A percentile compares a stretch with the other conserved stretches of the same genome.
These are phyloP conservation scores for Vararia minispora DNA, from an alignment of 768 basidiomycete species.

Conservation along the genomic window DNA sequence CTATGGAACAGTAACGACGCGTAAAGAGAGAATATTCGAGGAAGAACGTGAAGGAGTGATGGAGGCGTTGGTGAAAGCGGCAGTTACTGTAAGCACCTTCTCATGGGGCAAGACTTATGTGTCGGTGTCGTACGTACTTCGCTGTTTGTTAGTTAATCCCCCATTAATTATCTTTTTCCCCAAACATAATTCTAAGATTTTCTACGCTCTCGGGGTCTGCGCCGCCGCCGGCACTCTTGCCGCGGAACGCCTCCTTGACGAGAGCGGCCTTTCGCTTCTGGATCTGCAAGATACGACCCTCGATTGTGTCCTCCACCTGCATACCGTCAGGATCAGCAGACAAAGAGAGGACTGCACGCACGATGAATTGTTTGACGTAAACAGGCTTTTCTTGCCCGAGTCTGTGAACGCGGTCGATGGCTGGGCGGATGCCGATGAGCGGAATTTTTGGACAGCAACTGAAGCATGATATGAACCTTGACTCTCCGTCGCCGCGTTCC, in stretches of 20 bases:
- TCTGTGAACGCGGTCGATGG: conserved; percentile 78
- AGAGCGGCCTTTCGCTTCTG: conserved; percentile 84
- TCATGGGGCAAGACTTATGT: no score
- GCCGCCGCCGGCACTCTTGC: conserved; percentile 30
- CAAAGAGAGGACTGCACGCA: conserved; percentile 22
- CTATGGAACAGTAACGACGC: no score
- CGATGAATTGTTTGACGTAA: conserved; percentile 78
- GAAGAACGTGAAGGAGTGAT: no score
- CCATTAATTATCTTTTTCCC: conserved; percentile 21
- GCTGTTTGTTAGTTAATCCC: no score
- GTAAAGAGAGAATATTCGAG: no score
- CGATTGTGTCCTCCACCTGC: conserved; percentile 65
- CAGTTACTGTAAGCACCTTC: no score
- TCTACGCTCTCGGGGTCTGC: conserved; percentile 64
- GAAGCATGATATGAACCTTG: conserved; percentile 64
- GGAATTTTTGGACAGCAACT: neutral
- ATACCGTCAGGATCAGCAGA: no score
- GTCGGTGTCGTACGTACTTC: no score
- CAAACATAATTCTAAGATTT: conserved; percentile 76
- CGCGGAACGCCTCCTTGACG: conserved; percentile 73
- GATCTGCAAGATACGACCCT: conserved; percentile 68
- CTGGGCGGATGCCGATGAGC: conserved; percentile 22
- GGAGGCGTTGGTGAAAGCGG: no score
- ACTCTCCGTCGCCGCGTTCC: conserved; percentile 76
- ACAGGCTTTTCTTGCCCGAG: conserved; percentile 78